Conservation (phyloP, 805 yeast genomes). For the Candida palmyrensis region DNA sequence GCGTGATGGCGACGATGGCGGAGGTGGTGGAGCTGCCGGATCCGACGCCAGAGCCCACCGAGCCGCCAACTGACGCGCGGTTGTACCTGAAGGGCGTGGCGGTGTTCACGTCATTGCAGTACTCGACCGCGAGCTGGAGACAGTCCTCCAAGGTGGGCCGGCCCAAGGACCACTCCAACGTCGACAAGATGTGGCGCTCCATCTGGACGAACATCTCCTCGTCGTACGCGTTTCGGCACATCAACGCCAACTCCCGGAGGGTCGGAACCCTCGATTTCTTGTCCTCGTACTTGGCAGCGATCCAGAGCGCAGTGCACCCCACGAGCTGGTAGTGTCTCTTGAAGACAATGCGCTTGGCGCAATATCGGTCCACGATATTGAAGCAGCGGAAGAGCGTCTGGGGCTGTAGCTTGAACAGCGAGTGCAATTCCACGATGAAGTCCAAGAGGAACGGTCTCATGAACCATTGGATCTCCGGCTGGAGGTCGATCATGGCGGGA, state of each 20-base stretch:
- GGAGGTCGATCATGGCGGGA: constrained; percentile 47
- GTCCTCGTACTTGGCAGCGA: constrained; percentile 51
- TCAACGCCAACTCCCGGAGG: constrained; percentile 45
- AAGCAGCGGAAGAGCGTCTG: constrained; percentile 39
- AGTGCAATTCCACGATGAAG: constrained; percentile 39
- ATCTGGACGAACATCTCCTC: constrained; percentile 46
- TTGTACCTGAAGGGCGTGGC: constrained; percentile 22
- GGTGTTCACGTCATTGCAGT: constrained; percentile 11
- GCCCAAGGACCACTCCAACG: constrained; percentile 48
- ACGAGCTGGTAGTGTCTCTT: constrained; percentile 44
- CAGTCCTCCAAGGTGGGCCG: constrained; percentile 51
- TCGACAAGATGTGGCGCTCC: constrained; percentile 67
- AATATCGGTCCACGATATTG: constrained; percentile 42
- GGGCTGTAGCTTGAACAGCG: constrained; percentile 37
- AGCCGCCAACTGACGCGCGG: not conserved
- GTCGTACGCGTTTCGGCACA: constrained; percentile 58
- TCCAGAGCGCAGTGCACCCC: constrained; percentile 44
- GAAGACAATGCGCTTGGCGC: constrained; percentile 42
- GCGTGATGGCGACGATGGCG: constrained; percentile 50
- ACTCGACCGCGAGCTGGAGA: constrained; percentile 37
- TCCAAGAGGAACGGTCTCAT: constrained; percentile 43
- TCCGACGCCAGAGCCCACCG: constrained; percentile 6
- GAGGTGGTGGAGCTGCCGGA: constrained; percentile 29
- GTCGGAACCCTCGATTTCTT: constrained; percentile 56
- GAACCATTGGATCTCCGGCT: constrained; percentile 45